Base-by-base conservation (phyloP, 2,329 filamentous ascomycete species). In the Thermoascus crustaceus region DNA sequence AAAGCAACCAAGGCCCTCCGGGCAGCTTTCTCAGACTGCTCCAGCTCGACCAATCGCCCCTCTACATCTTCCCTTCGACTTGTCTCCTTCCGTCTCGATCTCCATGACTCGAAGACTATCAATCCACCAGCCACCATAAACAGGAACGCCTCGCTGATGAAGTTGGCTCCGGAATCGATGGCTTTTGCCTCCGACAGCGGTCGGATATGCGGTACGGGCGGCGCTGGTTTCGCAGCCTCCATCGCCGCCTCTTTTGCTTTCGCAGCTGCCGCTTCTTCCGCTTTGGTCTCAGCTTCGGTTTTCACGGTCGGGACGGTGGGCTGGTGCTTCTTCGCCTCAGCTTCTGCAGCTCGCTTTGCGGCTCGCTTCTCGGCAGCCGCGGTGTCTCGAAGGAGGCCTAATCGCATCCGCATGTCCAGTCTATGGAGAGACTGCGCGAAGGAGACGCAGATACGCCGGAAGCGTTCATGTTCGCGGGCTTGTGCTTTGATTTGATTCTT, bases 401-500 rank as follows among this genome's bases (percentile, higher is more conserved):
- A 63, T 31, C 77, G 73, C 58, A 82, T 73, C 27, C 76, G 72
- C 76, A 83, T 82, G 51, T 83, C 78, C 41, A 80, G 60, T 31
- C 73, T 68, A 54, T 83, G 78, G 20, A 83, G 68, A 7, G 66
- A 58, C 53, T 83, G 78, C 7, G 79, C 79, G 48, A 80, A 73
- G 32, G 61, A 63, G 42, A 82, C 67, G 50, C 78, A 82, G 41
- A 76, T 52, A 30, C 63, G 63, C 30, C 78, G 73, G 54, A 82
- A 83, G 7, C 72, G 68, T 35, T 80, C 76, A 67, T 82, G 78
- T 55, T 83, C 78, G 47, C 75, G 74, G 13, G 78, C 78, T 61
- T 80, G 77, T 35, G 67, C 67, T 58, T 82, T 82, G 56, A 83
- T 80, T 54, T 69, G 69, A 50, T 78, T 81, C 78, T 82, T 53